Conservation (phyloP, 1,284 basidiomycete species). For the Waitea zeae region DNA sequence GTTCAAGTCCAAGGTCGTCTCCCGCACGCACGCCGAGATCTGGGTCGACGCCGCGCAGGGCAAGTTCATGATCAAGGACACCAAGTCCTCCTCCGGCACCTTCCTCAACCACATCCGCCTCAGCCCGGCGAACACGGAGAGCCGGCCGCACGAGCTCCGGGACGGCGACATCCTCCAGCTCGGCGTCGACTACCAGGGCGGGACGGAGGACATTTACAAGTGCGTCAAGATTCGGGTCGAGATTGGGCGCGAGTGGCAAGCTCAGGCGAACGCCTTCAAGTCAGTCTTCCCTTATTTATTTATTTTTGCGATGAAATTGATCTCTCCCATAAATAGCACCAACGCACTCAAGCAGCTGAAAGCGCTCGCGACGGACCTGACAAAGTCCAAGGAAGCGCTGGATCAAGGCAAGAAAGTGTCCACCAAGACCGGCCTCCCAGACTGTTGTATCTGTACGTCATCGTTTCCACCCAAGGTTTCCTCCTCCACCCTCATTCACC, state of each 20-base stretch:
- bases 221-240: conserved; percentile 96
- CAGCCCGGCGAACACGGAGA: conserved; percentile 71
- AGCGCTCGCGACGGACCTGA: conserved; percentile 34
- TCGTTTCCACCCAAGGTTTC: too few species aligned
- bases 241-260: conserved; percentile 81
- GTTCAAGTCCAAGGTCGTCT: conserved; percentile 95
- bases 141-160: conserved; percentile 63
- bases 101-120: conserved; percentile 93
- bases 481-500: background rate
- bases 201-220: conserved; percentile 94
- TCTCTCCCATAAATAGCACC: conserved; percentile 28
- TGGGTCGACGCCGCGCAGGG: conserved; percentile 56
- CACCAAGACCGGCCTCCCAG: conserved; percentile 48
- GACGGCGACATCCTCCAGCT: conserved; percentile 94
- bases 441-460: conserved; percentile 83
- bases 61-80: conserved; percentile 83
- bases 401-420: conserved; percentile 15
- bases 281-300: conserved; percentile 24
- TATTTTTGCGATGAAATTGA: too few species aligned
- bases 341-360: conserved; percentile 72
- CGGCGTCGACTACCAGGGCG: conserved; percentile 97
- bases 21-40: conserved; percentile 86
- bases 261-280: conserved; percentile 89
- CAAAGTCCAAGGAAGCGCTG: conserved; percentile 9
- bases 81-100: conserved; percentile 81